These are phyloP conservation scores for Colletotrichum chlorophyti DNA, from an alignment of 2,329 filamentous ascomycete species.

Conservation along the genomic window DNA sequence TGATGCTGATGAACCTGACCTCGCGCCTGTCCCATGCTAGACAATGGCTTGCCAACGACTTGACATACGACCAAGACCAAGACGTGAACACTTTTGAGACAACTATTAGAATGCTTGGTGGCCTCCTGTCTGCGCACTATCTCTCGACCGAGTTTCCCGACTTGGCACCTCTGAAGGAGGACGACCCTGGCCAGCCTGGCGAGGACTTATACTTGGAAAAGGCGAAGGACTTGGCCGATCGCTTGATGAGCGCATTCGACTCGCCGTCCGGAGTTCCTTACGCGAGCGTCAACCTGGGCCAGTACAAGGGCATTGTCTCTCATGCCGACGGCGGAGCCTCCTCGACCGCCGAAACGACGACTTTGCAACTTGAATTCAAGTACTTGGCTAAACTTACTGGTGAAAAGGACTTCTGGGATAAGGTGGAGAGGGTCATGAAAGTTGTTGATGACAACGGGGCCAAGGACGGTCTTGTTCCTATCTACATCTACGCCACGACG, in stretches of 20 bases:
- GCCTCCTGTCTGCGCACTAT: conserved; percentile 91
- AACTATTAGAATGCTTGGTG: conserved; percentile 96
- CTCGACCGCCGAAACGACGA: conserved; percentile 92
- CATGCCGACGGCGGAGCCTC: conserved; percentile 88
- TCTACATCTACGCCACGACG: conserved; percentile 82
- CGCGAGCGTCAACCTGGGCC: conserved; percentile 87
- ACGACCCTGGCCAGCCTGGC: conserved; percentile 74
- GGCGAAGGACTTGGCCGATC: conserved; percentile 89
- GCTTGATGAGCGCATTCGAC: conserved; percentile 86
- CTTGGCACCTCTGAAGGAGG: conserved; percentile 76
- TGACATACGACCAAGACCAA: conserved; percentile 90
- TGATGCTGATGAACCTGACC: conserved; percentile 98
- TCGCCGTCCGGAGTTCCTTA: conserved; percentile 86
- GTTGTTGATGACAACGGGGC: conserved; percentile 83
- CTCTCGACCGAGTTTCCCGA: conserved; percentile 83
- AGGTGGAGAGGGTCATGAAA: conserved; percentile 89
- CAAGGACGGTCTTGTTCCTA: conserved; percentile 86
- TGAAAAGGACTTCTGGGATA: conserved; percentile 91
- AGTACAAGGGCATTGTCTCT: conserved; percentile 76
- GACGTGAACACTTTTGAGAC: conserved; percentile 98
- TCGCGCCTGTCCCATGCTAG: conserved; percentile 82
- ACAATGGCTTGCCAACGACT: conserved; percentile 82
- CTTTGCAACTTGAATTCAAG: conserved; percentile 94
- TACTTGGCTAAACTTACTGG: conserved; percentile 95
- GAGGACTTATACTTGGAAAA: conserved; percentile 97